Conservation (phyloP, 2,329 filamentous ascomycete species). For the Coniella lustricola region DNA sequence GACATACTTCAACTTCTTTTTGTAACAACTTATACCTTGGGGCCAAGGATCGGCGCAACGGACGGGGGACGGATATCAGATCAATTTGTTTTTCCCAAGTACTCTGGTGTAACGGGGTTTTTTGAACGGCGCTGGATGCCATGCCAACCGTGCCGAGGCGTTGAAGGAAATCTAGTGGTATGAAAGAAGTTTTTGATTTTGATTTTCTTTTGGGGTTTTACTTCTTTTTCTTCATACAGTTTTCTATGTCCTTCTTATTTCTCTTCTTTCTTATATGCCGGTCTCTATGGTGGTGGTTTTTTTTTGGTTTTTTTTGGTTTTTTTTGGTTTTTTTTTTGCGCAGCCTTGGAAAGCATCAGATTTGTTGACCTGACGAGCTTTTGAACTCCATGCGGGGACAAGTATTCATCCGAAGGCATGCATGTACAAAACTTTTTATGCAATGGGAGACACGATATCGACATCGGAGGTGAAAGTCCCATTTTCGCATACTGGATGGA, state of each 20-base stretch:
- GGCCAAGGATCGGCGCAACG: slow-evolving; percentile 10
- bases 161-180: slow-evolving; percentile 2
- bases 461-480: too few species aligned
- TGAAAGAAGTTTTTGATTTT: background rate
- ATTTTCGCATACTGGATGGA: too few species aligned
- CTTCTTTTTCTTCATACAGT: background rate
- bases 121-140: slow-evolving; percentile 10
- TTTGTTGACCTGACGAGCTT: too few species aligned
- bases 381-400: too few species aligned
- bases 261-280: background rate
- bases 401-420: background rate
- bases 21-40: slow-evolving; percentile 10
- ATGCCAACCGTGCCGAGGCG: slow-evolving; percentile 12
- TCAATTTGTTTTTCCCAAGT: background rate
- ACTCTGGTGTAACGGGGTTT: slow-evolving; percentile 1
- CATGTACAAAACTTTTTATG: background rate
- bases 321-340: too few species aligned
- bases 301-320: too few species aligned
- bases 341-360: too few species aligned
- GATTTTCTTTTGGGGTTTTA: background rate
- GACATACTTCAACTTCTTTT: slow-evolving; percentile 10
- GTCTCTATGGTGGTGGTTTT: too few species aligned
- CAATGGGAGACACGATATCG: too few species aligned
- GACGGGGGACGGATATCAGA: background rate
- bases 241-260: background rate